Evolutionary conservation across 108 stramenopile genomes (phyloP).

Genomic region (Skeletonema costatum): DNA sequence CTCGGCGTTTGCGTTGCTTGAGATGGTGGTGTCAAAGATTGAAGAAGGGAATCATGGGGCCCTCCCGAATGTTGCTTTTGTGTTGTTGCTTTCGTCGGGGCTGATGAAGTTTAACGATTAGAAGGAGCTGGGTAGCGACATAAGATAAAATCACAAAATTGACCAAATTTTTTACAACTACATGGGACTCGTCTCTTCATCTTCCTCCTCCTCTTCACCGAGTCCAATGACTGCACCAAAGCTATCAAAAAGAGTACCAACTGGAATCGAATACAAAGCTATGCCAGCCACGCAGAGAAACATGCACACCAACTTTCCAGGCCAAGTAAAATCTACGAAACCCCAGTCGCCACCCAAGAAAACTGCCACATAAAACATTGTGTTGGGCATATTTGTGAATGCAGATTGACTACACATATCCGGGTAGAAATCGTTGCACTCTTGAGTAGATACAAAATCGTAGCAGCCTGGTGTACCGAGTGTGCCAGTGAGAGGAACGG

Average conservation of each 20-base stretch:
- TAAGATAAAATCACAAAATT: not conserved
- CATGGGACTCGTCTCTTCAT: slow-evolving; percentile 39
- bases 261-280: slow-evolving; percentile 88
- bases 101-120: too few species aligned
- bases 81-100: too few species aligned
- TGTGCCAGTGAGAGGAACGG: slow-evolving; percentile 56
- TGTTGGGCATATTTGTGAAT: slow-evolving; percentile 81
- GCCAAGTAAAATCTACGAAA: slow-evolving; percentile 92
- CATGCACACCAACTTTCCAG: slow-evolving; percentile 81
- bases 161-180: not conserved
- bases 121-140: too few species aligned
- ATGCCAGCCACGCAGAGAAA: slow-evolving; percentile 87
- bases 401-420: slow-evolving; percentile 80
- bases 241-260: slow-evolving; percentile 88
- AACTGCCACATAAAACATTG: slow-evolving; percentile 89
- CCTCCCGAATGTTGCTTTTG: slow-evolving; percentile 16
- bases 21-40: slow-evolving; percentile 13
- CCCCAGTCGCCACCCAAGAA: slow-evolving; percentile 95
- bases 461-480: slow-evolving; percentile 58
- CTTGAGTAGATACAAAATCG: slow-evolving; percentile 70
- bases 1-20: slow-evolving; percentile 44
- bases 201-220: slow-evolving; percentile 74
- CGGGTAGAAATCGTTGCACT: slow-evolving; percentile 72
- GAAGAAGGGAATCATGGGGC: slow-evolving; percentile 24
- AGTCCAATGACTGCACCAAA: slow-evolving; percentile 87